Evolutionary conservation across 2,329 filamentous ascomycete species (phyloP).

Genomic region (Verticillium klebahnii): DNA sequence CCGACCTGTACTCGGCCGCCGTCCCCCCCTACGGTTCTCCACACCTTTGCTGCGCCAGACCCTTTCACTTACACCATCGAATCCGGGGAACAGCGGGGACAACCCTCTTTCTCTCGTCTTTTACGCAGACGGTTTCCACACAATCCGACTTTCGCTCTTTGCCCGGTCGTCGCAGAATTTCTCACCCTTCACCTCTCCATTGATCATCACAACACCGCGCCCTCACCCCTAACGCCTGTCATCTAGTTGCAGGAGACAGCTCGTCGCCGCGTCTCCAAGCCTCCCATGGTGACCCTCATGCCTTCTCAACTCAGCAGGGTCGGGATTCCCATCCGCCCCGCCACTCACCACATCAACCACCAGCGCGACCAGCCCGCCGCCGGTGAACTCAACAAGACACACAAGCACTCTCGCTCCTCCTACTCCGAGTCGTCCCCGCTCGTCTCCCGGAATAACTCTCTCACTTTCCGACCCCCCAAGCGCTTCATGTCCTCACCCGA

Average conservation of each 20-base stretch:
- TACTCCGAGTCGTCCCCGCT: conserved; percentile 57
- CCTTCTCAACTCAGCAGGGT: conserved; percentile 26
- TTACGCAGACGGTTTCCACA: conserved; percentile 6
- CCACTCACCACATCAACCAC: conserved; percentile 19
- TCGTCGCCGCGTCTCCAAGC: conserved; percentile 1
- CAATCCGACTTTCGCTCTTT: neutral
- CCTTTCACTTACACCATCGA: conserved; percentile 11
- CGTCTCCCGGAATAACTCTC: conserved; percentile 53
- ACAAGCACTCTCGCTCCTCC: conserved; percentile 59
- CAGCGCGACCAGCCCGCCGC: conserved; percentile 12
- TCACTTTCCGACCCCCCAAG: conserved; percentile 57
- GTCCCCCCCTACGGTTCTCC: conserved; percentile 1
- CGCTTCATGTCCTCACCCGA: conserved; percentile 54
- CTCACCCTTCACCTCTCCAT: neutral
- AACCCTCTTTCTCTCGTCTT: conserved; percentile 8
- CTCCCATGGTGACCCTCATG: conserved; percentile 19
- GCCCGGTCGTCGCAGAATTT: neutral
- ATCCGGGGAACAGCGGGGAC: conserved; percentile 15
- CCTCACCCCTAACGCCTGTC: neutral
- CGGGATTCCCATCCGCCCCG: conserved; percentile 27
- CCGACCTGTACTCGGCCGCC: neutral
- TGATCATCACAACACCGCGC: neutral
- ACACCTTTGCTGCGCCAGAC: conserved; percentile 1
- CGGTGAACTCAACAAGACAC: conserved; percentile 29
- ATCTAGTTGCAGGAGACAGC: neutral